These are phyloP conservation scores for Leucaena leucocephala DNA, from an alignment of 306 rosid genomes.

Conservation along the genomic window DNA sequence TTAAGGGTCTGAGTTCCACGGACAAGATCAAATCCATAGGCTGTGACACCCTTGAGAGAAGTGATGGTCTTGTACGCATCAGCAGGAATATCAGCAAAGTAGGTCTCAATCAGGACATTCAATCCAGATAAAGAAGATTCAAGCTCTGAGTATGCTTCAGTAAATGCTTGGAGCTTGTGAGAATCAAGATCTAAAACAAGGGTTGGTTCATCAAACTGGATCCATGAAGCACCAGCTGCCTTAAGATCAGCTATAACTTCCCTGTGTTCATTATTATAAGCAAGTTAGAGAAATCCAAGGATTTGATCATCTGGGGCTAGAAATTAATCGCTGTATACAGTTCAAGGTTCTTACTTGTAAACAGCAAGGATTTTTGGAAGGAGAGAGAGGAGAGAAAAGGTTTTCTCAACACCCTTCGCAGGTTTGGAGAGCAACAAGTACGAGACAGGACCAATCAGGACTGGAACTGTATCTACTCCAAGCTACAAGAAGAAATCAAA, in stretches of 20 bases:
- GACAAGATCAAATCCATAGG: constrained; percentile 77
- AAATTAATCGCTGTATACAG: neutral
- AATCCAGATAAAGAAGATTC: constrained; percentile 70
- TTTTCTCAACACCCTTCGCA: constrained; percentile 77
- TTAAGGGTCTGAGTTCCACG: constrained; percentile 74
- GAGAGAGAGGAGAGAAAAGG: constrained; percentile 73
- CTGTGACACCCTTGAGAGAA: constrained; percentile 66
- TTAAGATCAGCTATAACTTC: constrained; percentile 83
- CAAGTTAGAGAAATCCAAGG: constrained; percentile 30
- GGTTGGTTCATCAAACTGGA: constrained; percentile 90
- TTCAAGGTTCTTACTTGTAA: constrained; percentile 60
- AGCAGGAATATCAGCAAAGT: constrained; percentile 84
- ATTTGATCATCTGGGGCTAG: constrained; percentile 15
- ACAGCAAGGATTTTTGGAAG: constrained; percentile 65
- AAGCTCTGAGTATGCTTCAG: constrained; percentile 69
- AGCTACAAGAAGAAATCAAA: constrained; percentile 54
- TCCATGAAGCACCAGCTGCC: constrained; percentile 87
- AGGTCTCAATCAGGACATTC: constrained; percentile 76
- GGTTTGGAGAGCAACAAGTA: constrained; percentile 86
- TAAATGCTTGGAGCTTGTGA: constrained; percentile 67
- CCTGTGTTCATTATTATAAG: constrained; percentile 49
- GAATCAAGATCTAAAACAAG: constrained; percentile 80
- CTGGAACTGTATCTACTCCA: constrained; percentile 87
- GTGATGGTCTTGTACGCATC: constrained; percentile 78
- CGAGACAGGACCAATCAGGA: constrained; percentile 81